Evolutionary conservation across 2,329 filamentous ascomycete species (phyloP), one percentile per base, ranked within the genome.

Genomic region (Hypoxylon sp.): DNA sequence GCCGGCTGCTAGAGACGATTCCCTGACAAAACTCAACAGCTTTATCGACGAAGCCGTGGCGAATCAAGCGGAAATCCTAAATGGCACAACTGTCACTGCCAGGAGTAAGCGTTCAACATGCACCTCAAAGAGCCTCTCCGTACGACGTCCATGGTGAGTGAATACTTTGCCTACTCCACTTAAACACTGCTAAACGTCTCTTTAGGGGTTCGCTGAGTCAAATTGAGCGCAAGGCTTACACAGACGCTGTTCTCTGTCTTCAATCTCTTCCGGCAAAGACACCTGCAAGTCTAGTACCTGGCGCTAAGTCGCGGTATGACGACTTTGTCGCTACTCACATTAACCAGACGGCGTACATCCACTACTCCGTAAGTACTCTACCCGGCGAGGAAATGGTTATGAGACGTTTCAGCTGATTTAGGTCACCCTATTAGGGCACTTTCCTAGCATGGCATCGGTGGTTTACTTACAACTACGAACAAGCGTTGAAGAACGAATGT

Each of bases 241-340:
- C 64, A 15, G 54, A 58, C 15, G 71, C 71, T 19, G 68, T 72
- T 13, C 56, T 67, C 39, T 72, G 71, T 34, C 54, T 72, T 15
- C 67, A 71, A 60, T 39, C 48, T 2, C 46, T 68, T 5, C 68
- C 71, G 1, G 49, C 68, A 15, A 62, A 34, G 20, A 66, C 65
- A 5, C 59, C 62, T 20, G n/a, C 44, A n/a, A 51, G 43, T 15
- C 26, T 62, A 28, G 68, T 60, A 8, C 67, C 72, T 11, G 72
- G 71, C 11, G 71, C 63, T 7, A 59, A 59, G 47, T 67, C 58
- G 10, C 64, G 70, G 15, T 74, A 68, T 49, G 72, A 74, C 46
- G 72, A 74, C 64, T 74, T 72, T 34, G 64, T 71, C n/a, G 72
- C 64, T 44, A 59, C 64, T n/a, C 72, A 73, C 63, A 71, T 73